Base-by-base conservation (phyloP, 1,139 yeast species). In the Yamadazyma siamensis region DNA sequence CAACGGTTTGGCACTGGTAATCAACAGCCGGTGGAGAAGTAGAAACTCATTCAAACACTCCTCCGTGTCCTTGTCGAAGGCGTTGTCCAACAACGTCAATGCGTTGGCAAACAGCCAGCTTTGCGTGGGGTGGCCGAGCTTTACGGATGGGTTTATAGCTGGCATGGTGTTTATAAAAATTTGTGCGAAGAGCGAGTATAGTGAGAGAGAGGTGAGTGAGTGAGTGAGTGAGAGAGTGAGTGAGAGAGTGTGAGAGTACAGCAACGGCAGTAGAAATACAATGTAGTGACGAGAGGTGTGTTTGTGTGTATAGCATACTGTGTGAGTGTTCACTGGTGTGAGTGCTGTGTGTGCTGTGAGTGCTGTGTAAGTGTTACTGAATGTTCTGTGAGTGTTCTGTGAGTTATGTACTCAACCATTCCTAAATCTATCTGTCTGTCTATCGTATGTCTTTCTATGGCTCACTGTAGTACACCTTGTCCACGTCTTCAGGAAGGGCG, bases 1-100 rank as follows among this genome's bases (percentile, higher is more conserved):
- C 29, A 73, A 67, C 6, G 77, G 71, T 8, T 54, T 40, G 2
- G 74, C 59, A 33, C 52, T 51, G 13, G 57, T 47, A 6, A 67
- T 38, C 2, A 65, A 32, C 5, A 38, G 31, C 22, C 49, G 50
- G 39, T 73, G 71, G 23, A 58, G 38, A 17, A 60, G 36, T 25
- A 77, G 49, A 43, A 71, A 76, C 37, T 58, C 66, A 38, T 70
- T 75, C 39, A 75, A 49, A 1, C 73, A 65, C 28, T 63, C 65
- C 27, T 58, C 36, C 10, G 59, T 54, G 32, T 56, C 56, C 25
- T 60, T 59, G 34, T 61, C 66, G 17, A 49, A 51, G 26, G 57
- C 47, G n/a, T 56, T 45, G 32, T 48, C 49, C 31, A 70, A 44
- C 11, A 68, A 47, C 4, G 59, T 41, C 24, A 63, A 50, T 3